Conservation (phyloP, 2,329 filamentous ascomycete species). For the Pseudogymnoascus pannorum region DNA sequence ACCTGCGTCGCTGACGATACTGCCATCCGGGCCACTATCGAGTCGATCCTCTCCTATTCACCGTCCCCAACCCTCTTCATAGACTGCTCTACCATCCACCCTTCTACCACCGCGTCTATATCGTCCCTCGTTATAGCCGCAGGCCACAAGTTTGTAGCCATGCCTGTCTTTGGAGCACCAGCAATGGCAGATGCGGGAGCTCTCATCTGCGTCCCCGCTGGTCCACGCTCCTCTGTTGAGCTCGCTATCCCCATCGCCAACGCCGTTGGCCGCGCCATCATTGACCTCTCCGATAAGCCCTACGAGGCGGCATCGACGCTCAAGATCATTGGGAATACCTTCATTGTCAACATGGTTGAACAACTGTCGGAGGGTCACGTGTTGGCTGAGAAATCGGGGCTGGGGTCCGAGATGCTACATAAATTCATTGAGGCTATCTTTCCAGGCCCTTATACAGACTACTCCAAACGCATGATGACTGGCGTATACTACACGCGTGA, state of each 20-base stretch:
- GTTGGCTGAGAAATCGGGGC: constrained; percentile 70
- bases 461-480: constrained; percentile 63
- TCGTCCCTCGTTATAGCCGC: constrained; percentile 48
- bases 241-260: constrained; percentile 63
- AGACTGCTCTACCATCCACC: constrained; percentile 83
- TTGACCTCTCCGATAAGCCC: constrained; percentile 64
- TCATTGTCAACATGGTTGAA: constrained; percentile 76
- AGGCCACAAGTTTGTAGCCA: constrained; percentile 69
- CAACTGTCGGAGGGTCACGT: constrained; percentile 71
- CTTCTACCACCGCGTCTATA: constrained; percentile 65
- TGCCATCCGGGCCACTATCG: constrained; percentile 58
- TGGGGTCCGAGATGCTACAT: constrained; percentile 64
- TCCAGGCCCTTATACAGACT: constrained; percentile 66
- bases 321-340: constrained; percentile 81
- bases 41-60: constrained; percentile 46
- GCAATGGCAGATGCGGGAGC: constrained; percentile 63
- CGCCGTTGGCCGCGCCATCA: constrained; percentile 60
- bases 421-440: constrained; percentile 67
- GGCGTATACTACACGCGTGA: constrained; percentile 72
- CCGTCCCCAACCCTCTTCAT: constrained; percentile 70
- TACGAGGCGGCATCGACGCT: constrained; percentile 62
- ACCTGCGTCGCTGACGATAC: constrained; percentile 72
- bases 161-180: constrained; percentile 66
- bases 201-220: constrained; percentile 67
- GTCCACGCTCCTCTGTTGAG: constrained; percentile 50